Conservation (phyloP, 163 green algal species). For the Chlorella variabilis region DNA sequence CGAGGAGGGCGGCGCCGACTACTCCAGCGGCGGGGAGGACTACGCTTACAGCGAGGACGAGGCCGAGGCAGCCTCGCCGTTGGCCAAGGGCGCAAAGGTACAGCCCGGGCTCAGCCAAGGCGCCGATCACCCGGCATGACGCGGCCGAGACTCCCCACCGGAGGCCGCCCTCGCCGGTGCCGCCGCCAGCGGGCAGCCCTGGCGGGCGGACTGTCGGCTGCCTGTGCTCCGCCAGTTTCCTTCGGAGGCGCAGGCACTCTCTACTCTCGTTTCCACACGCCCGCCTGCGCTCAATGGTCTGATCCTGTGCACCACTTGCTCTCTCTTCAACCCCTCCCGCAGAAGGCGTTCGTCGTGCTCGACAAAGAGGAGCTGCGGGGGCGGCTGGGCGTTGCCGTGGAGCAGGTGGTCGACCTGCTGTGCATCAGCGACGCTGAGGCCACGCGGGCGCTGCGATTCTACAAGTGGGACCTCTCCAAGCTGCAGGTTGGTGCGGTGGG, state of each 20-base stretch:
- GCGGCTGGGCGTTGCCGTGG: constrained; percentile 52
- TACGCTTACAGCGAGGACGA: constrained; percentile 18
- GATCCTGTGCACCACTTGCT: background rate
- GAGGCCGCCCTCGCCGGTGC: no score
- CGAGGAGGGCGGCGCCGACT: background rate
- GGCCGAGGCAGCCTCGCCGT: background rate
- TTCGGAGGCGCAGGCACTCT: background rate
- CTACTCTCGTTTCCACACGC: background rate
- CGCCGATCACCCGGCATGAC: no score
- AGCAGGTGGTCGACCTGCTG: constrained; percentile 62
- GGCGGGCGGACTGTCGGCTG: no score
- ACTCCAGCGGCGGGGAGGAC: background rate
- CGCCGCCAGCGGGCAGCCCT: background rate
- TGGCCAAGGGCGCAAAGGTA: constrained; percentile 22
- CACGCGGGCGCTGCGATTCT: constrained; percentile 74
- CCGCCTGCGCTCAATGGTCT: no score
- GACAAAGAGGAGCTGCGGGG: constrained; percentile 59
- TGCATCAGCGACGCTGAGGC: constrained; percentile 65
- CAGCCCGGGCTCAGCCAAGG: no score
- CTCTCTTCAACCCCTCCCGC: background rate
- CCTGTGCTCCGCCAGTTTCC: no score
- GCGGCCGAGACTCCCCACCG: no score
- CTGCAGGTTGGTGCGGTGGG: constrained; percentile 7
- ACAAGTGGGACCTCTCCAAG: constrained; percentile 73
- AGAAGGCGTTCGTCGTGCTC: constrained; percentile 54